Conservation (phyloP, 371 early-diverging fungal genomes). For the Thermomucor indicae-seudaticae region DNA sequence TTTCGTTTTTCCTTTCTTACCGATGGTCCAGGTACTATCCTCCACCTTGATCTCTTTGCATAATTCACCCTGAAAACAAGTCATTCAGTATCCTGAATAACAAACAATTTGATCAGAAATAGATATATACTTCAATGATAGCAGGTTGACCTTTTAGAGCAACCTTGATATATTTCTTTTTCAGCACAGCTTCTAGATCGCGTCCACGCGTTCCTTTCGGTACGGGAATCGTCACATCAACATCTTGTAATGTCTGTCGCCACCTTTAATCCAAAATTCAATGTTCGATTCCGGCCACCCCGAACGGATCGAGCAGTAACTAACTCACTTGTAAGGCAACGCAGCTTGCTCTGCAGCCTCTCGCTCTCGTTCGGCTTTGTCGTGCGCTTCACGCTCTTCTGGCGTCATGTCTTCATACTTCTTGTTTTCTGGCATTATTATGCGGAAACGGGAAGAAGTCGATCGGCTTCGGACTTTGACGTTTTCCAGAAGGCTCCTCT, state of each 20-base stretch:
- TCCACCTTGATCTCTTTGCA: conserved; percentile 71
- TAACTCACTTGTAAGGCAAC: conserved; percentile 38
- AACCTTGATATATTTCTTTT: conserved; percentile 63
- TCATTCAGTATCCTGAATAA: background rate
- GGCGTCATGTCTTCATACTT: conserved; percentile 25
- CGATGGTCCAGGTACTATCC: conserved; percentile 85
- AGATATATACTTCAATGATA: conserved; percentile 60
- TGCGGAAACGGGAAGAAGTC: too few species aligned
- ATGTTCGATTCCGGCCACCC: background rate
- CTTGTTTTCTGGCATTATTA: conserved; percentile 1
- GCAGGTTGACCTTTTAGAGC: conserved; percentile 75
- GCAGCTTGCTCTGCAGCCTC: conserved; percentile 56
- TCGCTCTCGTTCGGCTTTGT: conserved; percentile 24
- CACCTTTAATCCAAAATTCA: conserved; percentile 35
- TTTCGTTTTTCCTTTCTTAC: conserved; percentile 21
- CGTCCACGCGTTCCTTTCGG: conserved; percentile 72
- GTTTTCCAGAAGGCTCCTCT: too few species aligned
- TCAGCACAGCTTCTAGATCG: conserved; percentile 67
- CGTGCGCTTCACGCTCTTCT: conserved; percentile 34
- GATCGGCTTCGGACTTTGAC: too few species aligned
- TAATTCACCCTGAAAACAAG: conserved; percentile 59
- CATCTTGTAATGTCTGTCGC: conserved; percentile 85
- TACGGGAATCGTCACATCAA: conserved; percentile 73
- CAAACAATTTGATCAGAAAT: background rate
- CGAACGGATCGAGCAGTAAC: background rate